phyloP scores from a whole-genome alignment of 768 basidiomycete species.

The Termitomyces sp. region DNA sequence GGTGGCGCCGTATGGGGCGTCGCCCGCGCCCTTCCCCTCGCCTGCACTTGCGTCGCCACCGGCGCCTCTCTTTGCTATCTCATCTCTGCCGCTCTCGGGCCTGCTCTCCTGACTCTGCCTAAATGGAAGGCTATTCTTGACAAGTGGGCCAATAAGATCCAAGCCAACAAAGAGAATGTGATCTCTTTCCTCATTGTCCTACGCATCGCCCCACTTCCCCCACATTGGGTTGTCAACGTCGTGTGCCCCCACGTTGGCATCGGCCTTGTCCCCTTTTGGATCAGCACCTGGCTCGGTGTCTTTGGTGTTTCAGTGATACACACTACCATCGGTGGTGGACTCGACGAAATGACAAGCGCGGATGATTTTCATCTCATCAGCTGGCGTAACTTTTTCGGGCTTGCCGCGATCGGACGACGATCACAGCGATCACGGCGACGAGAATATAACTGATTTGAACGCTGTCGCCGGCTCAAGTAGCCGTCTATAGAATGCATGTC shows the following conservation, averaged over 20 bases:
- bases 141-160: conserved; percentile 76
- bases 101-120: conserved; percentile 84
- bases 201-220: conserved; percentile 90
- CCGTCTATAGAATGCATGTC: conserved; percentile 4
- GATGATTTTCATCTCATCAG: conserved; percentile 94
- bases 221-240: conserved; percentile 95
- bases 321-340: conserved; percentile 87
- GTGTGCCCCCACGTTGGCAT: conserved; percentile 93
- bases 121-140: conserved; percentile 82
- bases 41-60: conserved; percentile 86
- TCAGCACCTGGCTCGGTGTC: conserved; percentile 85
- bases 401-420: conserved; percentile 62
- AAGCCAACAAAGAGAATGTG: conserved; percentile 76
- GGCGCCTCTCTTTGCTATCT: conserved; percentile 92
- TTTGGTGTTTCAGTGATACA: conserved; percentile 92
- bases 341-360: conserved; percentile 93
- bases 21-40: conserved; percentile 79
- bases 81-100: conserved; percentile 88
- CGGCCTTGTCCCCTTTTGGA: conserved; percentile 81
- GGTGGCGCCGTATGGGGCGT: conserved; percentile 97
- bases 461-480: conserved; percentile 16
- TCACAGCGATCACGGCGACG: conserved; percentile 2
- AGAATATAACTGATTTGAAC: conserved; percentile 4
- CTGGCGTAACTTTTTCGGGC: conserved; percentile 83
- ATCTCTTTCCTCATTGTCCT: conserved; percentile 93